Conservation (phyloP, 345 rosid genomes). For the Excoecaria cochinchinensis region DNA sequence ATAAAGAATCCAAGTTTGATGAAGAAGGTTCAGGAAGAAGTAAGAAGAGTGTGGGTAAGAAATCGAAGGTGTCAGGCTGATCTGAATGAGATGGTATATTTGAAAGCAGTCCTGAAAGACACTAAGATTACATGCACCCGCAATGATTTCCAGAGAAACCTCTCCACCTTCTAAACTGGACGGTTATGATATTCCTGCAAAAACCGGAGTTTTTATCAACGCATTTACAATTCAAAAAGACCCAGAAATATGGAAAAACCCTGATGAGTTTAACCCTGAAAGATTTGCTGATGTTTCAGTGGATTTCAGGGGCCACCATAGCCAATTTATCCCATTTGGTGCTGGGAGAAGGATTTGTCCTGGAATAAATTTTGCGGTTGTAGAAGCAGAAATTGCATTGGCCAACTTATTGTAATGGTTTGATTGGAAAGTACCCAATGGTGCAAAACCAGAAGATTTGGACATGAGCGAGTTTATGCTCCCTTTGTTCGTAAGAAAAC, state of each 20-base stretch:
- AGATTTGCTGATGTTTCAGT: slow-evolving; percentile 9
- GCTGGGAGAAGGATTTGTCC: slow-evolving; percentile 22
- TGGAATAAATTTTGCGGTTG: slow-evolving; percentile 15
- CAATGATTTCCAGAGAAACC: slow-evolving; percentile 10
- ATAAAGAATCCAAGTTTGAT: slow-evolving; percentile 8
- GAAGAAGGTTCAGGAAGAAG: slow-evolving; percentile 27
- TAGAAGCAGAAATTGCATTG: slow-evolving; percentile 6
- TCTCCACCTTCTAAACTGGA: neutral
- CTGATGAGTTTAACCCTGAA: slow-evolving; percentile 19
- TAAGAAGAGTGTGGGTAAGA: slow-evolving; percentile 19
- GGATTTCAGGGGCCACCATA: slow-evolving; percentile 16
- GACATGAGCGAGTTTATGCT: slow-evolving; percentile 24
- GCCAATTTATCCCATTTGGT: slow-evolving; percentile 14
- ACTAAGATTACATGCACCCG: slow-evolving; percentile 13
- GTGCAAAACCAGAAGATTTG: slow-evolving; percentile 12
- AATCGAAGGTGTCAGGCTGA: slow-evolving; percentile 7
- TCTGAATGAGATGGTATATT: slow-evolving; percentile 8
- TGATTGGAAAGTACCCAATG: slow-evolving; percentile 29
- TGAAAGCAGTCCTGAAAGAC: slow-evolving; percentile 23
- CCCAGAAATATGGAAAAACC: slow-evolving; percentile 16
- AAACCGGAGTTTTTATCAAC: slow-evolving; percentile 16
- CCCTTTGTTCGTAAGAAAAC: slow-evolving; percentile 9
- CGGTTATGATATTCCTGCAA: slow-evolving; percentile 22
- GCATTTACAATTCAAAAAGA: slow-evolving; percentile 23
- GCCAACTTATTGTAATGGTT: slow-evolving; percentile 28